These are phyloP conservation scores for Prunus padus DNA, from an alignment of 306 rosid species.

Conservation along the genomic window DNA sequence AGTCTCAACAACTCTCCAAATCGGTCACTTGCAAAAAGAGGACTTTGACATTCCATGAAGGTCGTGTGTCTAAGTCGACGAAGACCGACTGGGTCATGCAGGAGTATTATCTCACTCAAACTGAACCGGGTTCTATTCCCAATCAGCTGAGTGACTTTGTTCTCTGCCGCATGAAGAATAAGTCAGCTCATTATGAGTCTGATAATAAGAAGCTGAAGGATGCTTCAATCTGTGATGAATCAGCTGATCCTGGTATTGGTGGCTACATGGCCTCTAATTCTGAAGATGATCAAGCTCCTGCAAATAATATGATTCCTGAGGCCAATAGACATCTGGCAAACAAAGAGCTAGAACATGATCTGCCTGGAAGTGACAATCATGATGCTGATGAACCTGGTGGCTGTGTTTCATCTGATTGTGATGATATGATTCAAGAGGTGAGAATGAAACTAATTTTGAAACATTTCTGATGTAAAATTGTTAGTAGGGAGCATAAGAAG, in stretches of 20 bases:
- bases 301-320: not conserved
- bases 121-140: not conserved
- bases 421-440: constrained; percentile 3
- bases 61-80: constrained; percentile 21
- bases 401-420: not conserved
- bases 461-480: not conserved
- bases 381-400: not conserved
- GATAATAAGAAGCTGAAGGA: not conserved
- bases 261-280: not conserved
- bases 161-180: constrained; percentile 43
- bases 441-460: not conserved
- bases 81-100: constrained; percentile 54
- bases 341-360: not conserved
- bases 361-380: not conserved
- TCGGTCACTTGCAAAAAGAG: constrained; percentile 47
- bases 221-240: constrained; percentile 6
- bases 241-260: constrained; percentile 23
- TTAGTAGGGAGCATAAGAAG: constrained; percentile 1
- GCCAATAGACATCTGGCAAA: not conserved
- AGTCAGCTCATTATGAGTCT: constrained; percentile 2
- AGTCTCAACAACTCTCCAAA: constrained; percentile 13
- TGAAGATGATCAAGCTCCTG: not conserved
- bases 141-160: constrained; percentile 37
- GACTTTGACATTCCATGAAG: constrained; percentile 47
- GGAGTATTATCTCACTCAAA: constrained; percentile 38